Evolutionary conservation across 345 rosid species (phyloP).

Genomic region (Noccaea caerulescens): DNA sequence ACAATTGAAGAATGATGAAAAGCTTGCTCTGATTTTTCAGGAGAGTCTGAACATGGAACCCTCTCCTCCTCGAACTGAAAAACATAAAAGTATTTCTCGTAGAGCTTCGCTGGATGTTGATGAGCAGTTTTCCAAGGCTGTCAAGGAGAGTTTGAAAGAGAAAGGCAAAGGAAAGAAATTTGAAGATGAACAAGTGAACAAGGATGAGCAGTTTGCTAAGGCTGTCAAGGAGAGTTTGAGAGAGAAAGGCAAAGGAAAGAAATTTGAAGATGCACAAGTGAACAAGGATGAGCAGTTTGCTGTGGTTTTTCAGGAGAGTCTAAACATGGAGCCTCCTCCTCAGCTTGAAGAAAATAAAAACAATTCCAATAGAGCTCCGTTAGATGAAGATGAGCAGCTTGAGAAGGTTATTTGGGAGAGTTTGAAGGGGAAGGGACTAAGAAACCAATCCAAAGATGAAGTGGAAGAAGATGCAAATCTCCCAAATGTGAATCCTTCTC

Average conservation of each 20-base stretch:
- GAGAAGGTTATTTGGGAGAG: conserved; percentile 12
- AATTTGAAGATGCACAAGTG: conserved; percentile 46
- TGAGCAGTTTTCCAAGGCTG: conserved; percentile 28
- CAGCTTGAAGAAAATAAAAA: conserved; percentile 2
- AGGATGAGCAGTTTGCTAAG: conserved; percentile 25
- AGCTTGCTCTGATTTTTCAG: conserved; percentile 69
- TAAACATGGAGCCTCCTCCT: conserved; percentile 51
- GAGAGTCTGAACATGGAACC: conserved; percentile 53
- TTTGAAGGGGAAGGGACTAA: conserved; percentile 22
- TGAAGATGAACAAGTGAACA: conserved; percentile 49
- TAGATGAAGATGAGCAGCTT: conserved; percentile 36
- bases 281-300: conserved; percentile 79
- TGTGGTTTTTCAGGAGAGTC: conserved; percentile 66
- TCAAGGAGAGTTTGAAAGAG: conserved; percentile 35
- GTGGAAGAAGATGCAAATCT: conserved; percentile 26
- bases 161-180: conserved; percentile 34
- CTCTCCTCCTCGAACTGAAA: conserved; percentile 50
- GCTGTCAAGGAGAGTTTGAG: conserved; percentile 32
- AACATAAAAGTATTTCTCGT: neutral
- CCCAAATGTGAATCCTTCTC: conserved; percentile 11
- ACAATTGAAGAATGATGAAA: conserved; percentile 75
- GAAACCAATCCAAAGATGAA: neutral
- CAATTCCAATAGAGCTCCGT: neutral
- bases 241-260: conserved; percentile 40
- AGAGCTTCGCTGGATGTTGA: conserved; percentile 4